A percentile compares a stretch with the other conserved stretches of the same genome.
These are phyloP conservation scores for Leccinum griseonigrum DNA, from an alignment of 1,284 basidiomycete species.

Conservation along the genomic window DNA sequence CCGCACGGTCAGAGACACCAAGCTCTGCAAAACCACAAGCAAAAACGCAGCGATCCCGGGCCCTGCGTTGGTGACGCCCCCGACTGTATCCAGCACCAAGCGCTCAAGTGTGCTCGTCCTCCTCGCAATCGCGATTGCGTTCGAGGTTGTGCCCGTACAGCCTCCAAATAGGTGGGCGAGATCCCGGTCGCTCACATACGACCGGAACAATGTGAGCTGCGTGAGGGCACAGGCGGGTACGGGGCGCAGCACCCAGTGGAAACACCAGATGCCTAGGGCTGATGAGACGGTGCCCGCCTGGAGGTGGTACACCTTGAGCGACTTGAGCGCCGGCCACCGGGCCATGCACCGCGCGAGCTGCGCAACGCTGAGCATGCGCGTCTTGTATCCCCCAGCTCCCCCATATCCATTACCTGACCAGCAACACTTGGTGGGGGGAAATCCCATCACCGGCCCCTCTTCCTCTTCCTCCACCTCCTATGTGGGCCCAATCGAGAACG, in stretches of 20 bases:
- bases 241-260: slow-evolving; percentile 9
- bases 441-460: not conserved
- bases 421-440: not conserved
- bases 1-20: slow-evolving; percentile 13
- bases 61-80: slow-evolving; percentile 23
- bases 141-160: not conserved
- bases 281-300: slow-evolving; percentile 5
- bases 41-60: slow-evolving; percentile 21
- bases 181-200: slow-evolving; percentile 19
- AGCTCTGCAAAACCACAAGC: slow-evolving; percentile 11
- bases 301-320: slow-evolving; percentile 16
- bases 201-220: slow-evolving; percentile 16
- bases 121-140: not conserved
- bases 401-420: not conserved
- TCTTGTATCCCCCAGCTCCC: not conserved
- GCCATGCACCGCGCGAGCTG: slow-evolving; percentile 23
- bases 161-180: slow-evolving; percentile 17
- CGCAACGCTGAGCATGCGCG: slow-evolving; percentile 10
- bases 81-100: slow-evolving; percentile 19
- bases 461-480: not conserved
- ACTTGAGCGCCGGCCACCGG: slow-evolving; percentile 12
- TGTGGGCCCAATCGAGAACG: slow-evolving; percentile 14
- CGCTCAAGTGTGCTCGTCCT: slow-evolving; percentile 15
- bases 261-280: slow-evolving; percentile 11
- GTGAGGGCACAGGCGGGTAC: slow-evolving; percentile 19